Conservation (phyloP, 2,329 filamentous ascomycete genomes). For the Davidsoniella neocaledoniae region DNA sequence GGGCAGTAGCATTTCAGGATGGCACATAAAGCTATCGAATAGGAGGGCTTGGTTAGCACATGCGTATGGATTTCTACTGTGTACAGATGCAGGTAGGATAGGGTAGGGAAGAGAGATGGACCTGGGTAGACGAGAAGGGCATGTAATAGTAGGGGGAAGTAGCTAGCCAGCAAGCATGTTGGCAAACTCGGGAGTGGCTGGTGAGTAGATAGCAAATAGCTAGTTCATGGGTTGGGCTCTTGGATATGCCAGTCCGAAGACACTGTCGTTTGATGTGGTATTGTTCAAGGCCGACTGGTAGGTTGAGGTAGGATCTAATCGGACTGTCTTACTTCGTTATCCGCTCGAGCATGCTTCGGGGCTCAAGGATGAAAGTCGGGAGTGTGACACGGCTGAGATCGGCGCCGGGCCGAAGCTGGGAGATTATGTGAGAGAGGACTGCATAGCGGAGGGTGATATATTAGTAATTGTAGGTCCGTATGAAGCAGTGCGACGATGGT, state of each 20-base stretch:
- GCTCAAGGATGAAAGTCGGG: conserved; percentile 95
- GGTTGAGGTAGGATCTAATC: conserved; percentile 12
- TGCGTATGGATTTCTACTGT: neutral
- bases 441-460: conserved; percentile 6
- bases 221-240: neutral
- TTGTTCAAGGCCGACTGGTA: neutral
- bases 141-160: no score
- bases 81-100: neutral
- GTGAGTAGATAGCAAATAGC: neutral
- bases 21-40: conserved; percentile 79
- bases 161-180: neutral
- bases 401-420: conserved; percentile 84
- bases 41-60: neutral
- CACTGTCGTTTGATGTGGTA: neutral
- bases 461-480: no score
- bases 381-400: conserved; percentile 88
- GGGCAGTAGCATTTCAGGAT: conserved; percentile 83
- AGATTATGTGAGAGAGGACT: conserved; percentile 96
- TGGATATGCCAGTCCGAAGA: neutral
- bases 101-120: neutral
- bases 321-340: conserved; percentile 69
- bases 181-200: neutral
- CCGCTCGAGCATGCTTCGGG: conserved; percentile 91
- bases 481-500: no score
- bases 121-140: no score